phyloP scores from a whole-genome alignment of 345 rosid genomes.

The Cardamine occulta region DNA sequence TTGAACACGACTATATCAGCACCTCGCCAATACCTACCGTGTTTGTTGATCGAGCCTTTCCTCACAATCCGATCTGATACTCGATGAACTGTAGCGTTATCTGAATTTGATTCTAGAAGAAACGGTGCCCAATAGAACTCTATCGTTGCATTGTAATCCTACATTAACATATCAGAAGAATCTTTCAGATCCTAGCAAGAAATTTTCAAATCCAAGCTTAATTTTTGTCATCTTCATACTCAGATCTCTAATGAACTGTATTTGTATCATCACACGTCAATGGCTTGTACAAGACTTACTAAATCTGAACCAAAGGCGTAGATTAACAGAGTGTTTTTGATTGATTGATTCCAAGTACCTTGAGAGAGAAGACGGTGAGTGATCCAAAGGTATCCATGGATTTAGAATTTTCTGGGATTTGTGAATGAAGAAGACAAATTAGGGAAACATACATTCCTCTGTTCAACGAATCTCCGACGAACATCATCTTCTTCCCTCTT shows the following conservation, averaged over 20 bases:
- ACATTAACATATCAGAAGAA: neutral
- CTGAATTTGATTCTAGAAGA: constrained; percentile 86
- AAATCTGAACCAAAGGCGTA: constrained; percentile 17
- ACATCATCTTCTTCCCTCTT: constrained; percentile 92
- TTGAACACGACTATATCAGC: constrained; percentile 83
- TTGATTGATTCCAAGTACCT: constrained; percentile 46
- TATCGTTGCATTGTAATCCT: constrained; percentile 88
- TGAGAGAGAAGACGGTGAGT: constrained; percentile 73
- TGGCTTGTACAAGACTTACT: constrained; percentile 13
- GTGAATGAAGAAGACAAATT: constrained; percentile 82
- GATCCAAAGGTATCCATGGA: constrained; percentile 82
- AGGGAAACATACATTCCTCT: constrained; percentile 85
- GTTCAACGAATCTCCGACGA: constrained; percentile 84
- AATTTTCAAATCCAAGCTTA: neutral
- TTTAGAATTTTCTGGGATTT: constrained; percentile 66
- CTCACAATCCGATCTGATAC: constrained; percentile 75
- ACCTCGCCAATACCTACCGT: constrained; percentile 78
- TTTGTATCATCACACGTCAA: neutral
- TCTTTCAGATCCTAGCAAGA: neutral
- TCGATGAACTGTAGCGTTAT: constrained; percentile 73
- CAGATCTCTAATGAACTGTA: neutral
- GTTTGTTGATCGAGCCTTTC: constrained; percentile 76
- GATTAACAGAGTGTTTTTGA: neutral
- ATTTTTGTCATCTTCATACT: constrained; percentile 12
- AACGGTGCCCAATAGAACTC: constrained; percentile 98